Evolutionary conservation across 2,329 filamentous ascomycete species (phyloP).

Genomic region (Calcarisporium arbuscula): DNA sequence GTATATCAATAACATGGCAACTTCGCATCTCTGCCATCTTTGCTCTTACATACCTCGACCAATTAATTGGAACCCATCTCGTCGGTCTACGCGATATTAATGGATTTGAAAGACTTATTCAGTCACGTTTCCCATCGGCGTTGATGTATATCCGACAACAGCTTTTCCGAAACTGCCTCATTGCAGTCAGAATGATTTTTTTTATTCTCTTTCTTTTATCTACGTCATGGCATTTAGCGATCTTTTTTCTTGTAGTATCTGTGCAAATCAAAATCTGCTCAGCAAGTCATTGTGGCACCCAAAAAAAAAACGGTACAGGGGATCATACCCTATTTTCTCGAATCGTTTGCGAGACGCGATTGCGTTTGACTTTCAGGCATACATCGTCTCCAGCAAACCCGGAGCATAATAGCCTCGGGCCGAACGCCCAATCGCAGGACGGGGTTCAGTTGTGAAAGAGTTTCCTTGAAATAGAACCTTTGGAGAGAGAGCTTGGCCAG

Average conservation of each 20-base stretch:
- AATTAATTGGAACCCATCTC: no score
- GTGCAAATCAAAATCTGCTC: constrained; percentile 20
- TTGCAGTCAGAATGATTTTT: constrained; percentile 27
- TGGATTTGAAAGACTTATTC: no score
- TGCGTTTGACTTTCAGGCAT: no score
- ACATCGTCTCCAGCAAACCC: no score
- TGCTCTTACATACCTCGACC: no score
- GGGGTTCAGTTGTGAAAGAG: constrained; percentile 16
- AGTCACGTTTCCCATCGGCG: no score
- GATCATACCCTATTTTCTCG: constrained; percentile 29
- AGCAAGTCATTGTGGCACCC: constrained; percentile 32
- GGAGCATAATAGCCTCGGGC: no score
- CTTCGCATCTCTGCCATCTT: no score
- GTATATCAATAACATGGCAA: constrained; percentile 34
- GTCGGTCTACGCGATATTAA: no score
- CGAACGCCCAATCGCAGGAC: no score
- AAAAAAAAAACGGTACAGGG: constrained; percentile 31
- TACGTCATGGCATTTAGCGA: constrained; percentile 43
- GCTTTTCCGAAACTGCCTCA: constrained; percentile 7
- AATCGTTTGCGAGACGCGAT: no score
- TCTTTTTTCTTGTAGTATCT: constrained; percentile 24
- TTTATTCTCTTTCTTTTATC: constrained; percentile 25
- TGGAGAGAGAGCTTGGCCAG: constrained; percentile 18
- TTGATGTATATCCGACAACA: no score
- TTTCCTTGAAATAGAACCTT: constrained; percentile 20